Percentiles rank a stretch among this genome's conserved stretches.
Conservation (phyloP, 2,329 filamentous ascomycete species). For the Aspergillus glaucus region DNA sequence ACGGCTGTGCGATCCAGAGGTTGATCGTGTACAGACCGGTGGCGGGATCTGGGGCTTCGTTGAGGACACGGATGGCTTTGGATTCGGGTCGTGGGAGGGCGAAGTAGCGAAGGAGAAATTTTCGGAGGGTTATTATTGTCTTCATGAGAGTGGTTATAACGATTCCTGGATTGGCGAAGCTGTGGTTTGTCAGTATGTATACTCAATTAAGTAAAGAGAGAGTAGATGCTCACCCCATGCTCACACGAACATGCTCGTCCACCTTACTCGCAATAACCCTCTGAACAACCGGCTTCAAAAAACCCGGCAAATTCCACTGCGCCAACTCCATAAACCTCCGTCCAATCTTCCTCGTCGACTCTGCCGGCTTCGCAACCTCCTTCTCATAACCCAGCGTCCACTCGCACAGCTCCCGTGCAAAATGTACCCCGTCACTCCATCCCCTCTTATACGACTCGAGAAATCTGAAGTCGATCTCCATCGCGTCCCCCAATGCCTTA, state of each 20-base stretch:
- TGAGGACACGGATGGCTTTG: slow-evolving; percentile 3
- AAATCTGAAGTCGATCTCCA: slow-evolving; percentile 47
- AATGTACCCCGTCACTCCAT: slow-evolving; percentile 23
- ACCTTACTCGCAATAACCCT: slow-evolving; percentile 2
- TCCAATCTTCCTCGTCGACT: slow-evolving; percentile 1
- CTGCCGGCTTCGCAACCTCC: slow-evolving; percentile 1
- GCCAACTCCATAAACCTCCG: background rate
- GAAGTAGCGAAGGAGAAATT: slow-evolving; percentile 4
- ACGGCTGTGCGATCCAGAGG: slow-evolving; percentile 12
- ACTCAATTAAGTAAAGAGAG: background rate
- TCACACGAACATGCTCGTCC: slow-evolving; percentile 2
- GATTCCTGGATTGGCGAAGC: background rate
- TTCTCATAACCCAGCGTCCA: slow-evolving; percentile 6
- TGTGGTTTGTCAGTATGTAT: background rate
- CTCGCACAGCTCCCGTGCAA: slow-evolving; percentile 3
- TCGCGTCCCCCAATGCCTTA: slow-evolving; percentile 56
- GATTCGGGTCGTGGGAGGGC: slow-evolving; percentile 4
- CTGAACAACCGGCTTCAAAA: slow-evolving; percentile 1
- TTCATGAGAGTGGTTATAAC: background rate
- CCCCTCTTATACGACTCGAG: slow-evolving; percentile 16
- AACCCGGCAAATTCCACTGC: background rate
- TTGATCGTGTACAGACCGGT: slow-evolving; percentile 5
- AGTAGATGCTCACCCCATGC: slow-evolving; percentile 2
- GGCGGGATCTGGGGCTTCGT: slow-evolving; percentile 1
- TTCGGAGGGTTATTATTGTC: slow-evolving; percentile 1